A percentile compares a stretch with the other conserved stretches of the same genome.
These are phyloP conservation scores for Dissoconium aciculare DNA, from an alignment of 2,329 filamentous ascomycete species.

Conservation along the genomic window DNA sequence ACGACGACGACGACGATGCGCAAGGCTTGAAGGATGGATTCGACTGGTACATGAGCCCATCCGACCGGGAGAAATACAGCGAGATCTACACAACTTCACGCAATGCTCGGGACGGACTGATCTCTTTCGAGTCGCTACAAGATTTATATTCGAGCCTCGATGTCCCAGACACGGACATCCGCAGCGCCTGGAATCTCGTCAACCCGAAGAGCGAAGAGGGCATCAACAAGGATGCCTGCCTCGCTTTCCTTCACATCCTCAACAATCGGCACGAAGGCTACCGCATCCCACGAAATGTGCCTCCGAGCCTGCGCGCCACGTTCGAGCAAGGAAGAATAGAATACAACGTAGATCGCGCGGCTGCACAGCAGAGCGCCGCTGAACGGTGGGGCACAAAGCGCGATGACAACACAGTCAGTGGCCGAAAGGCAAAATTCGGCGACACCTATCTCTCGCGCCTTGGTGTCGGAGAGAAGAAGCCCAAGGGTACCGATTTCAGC, in stretches of 20 bases:
- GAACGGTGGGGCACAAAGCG: conserved; percentile 67
- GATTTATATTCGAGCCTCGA: conserved; percentile 73
- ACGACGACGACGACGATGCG: conserved; percentile 63
- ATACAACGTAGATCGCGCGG: conserved; percentile 74
- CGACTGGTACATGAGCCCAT: conserved; percentile 97
- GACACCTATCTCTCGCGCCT: conserved; percentile 89
- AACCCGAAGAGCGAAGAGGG: conserved; percentile 72
- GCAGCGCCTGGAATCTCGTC: conserved; percentile 91
- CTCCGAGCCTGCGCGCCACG: conserved; percentile 73
- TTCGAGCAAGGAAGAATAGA: conserved; percentile 96
- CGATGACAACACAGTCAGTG: conserved; percentile 67
- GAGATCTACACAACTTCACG: conserved; percentile 91
- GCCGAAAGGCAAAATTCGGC: conserved; percentile 91
- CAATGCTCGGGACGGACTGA: conserved; percentile 61
- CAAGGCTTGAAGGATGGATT: conserved; percentile 87
- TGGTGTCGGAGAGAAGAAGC: conserved; percentile 59
- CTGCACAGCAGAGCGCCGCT: conserved; percentile 38
- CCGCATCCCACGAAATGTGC: conserved; percentile 81
- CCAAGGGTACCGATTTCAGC: conserved; percentile 79
- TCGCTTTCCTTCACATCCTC: conserved; percentile 92
- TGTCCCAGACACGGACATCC: conserved; percentile 61
- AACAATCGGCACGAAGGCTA: conserved; percentile 92
- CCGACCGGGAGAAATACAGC: conserved; percentile 86
- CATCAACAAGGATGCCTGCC: conserved; percentile 86
- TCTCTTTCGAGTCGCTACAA: conserved; percentile 57